Evolutionary conservation across 192 early-diverging fungal species (phyloP).

Genomic region (Podila horticola): DNA sequence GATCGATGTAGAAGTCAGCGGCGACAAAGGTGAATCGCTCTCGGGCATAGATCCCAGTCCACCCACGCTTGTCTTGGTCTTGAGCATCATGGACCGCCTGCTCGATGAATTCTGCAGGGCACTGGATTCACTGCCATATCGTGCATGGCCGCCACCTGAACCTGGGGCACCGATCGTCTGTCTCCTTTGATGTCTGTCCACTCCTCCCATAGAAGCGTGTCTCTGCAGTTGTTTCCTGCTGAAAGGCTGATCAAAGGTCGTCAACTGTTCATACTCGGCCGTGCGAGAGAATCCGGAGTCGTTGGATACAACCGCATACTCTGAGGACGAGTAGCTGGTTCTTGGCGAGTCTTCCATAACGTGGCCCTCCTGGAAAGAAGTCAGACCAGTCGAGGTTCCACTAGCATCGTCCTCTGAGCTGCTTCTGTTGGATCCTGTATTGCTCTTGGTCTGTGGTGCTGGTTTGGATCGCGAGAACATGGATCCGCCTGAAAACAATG

Average conservation of each 20-base stretch:
- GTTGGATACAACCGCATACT: constrained; percentile 10
- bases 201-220: constrained; percentile 17
- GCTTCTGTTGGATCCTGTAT: constrained; percentile 18
- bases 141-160: constrained; percentile 18
- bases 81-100: constrained; percentile 11
- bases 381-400: constrained; percentile 5
- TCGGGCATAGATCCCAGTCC: constrained; percentile 26
- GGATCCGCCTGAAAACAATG: constrained; percentile 10
- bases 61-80: constrained; percentile 9
- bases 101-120: not conserved
- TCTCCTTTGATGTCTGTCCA: constrained; percentile 31
- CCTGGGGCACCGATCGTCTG: constrained; percentile 29
- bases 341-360: constrained; percentile 33
- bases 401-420: constrained; percentile 43
- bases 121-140: constrained; percentile 34
- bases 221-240: constrained; percentile 33
- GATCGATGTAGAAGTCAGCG: not conserved
- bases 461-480: constrained; percentile 18
- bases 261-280: constrained; percentile 35
- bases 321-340: constrained; percentile 33
- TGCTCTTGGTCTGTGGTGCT: not conserved
- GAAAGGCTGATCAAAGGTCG: constrained; percentile 41
- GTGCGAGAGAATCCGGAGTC: not conserved
- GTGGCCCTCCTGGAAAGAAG: constrained; percentile 41
- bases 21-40: not conserved